These are phyloP conservation scores for Diaporthe batatas DNA, from an alignment of 2,329 filamentous ascomycete genomes.

Conservation along the genomic window DNA sequence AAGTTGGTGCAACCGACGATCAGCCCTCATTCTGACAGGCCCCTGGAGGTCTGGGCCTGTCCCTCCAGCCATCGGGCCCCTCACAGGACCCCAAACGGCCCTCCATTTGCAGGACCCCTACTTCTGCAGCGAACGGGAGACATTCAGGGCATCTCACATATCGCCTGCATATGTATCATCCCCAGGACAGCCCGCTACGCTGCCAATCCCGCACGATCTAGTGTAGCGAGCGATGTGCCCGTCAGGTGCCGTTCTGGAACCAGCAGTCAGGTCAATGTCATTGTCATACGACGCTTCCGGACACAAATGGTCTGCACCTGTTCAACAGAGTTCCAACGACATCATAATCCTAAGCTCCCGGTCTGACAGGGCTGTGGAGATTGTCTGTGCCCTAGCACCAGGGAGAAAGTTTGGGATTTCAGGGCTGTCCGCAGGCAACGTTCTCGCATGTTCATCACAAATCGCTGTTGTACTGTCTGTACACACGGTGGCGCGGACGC, in stretches of 20 bases:
- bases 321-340: background rate
- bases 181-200: background rate
- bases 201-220: constrained; percentile 2
- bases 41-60: constrained; percentile 17
- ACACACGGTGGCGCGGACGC: constrained; percentile 15
- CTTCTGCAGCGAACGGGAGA: constrained; percentile 23
- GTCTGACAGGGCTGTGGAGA: background rate
- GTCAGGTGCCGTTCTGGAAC: constrained; percentile 8
- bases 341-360: background rate
- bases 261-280: constrained; percentile 31
- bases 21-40: constrained; percentile 7
- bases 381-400: constrained; percentile 9
- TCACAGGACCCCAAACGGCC: background rate
- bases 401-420: background rate
- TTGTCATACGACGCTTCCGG: constrained; percentile 34
- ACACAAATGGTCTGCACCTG: background rate
- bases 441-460: background rate
- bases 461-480: background rate
- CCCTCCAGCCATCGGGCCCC: background rate
- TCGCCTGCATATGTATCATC: constrained; percentile 23
- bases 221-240: background rate
- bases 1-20: constrained; percentile 29
- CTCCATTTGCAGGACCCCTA: constrained; percentile 27
- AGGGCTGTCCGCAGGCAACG: constrained; percentile 11
- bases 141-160: constrained; percentile 25